These are phyloP conservation scores for Rhizophagus prolifer DNA, from an alignment of 192 early-diverging fungal genomes.

Conservation along the genomic window DNA sequence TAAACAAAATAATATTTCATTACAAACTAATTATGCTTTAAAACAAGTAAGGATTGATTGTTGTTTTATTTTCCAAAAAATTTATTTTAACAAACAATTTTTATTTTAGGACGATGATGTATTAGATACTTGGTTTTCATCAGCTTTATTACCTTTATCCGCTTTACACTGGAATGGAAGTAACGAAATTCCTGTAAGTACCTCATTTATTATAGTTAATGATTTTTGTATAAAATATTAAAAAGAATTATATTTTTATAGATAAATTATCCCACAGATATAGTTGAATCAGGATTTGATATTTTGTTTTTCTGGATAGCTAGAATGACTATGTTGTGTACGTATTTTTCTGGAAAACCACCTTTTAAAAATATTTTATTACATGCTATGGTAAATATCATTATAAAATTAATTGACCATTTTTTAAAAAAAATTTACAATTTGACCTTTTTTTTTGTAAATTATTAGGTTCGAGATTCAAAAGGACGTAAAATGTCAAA, in stretches of 20 bases:
- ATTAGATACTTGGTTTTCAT: conserved; percentile 98
- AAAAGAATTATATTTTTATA: too few species aligned
- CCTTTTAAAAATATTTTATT: conserved; percentile 89
- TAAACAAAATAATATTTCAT: conserved; percentile 37
- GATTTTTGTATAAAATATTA: too few species aligned
- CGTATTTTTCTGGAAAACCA: conserved; percentile 73
- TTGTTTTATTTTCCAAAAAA: conserved; percentile 33
- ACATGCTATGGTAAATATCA: conserved; percentile 87
- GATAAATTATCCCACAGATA: conserved; percentile 69
- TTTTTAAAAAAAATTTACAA: background rate
- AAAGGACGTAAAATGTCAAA: conserved; percentile 91
- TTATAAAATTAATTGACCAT: background rate
- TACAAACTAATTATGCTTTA: conserved; percentile 36
- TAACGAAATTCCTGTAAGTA: conserved; percentile 34
- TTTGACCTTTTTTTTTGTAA: background rate
- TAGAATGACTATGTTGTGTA: conserved; percentile 95
- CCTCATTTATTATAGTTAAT: background rate
- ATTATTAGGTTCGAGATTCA: conserved; percentile 63
- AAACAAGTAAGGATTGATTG: conserved; percentile 30
- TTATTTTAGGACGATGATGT: conserved; percentile 84
- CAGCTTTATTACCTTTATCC: conserved; percentile 88
- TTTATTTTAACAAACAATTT: conserved; percentile 1
- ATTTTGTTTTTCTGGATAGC: conserved; percentile 99
- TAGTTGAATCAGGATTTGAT: conserved; percentile 94
- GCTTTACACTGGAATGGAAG: conserved; percentile 50